Conservation (phyloP, 2,329 filamentous ascomycete species). For the Sarocladium brachiariae region DNA sequence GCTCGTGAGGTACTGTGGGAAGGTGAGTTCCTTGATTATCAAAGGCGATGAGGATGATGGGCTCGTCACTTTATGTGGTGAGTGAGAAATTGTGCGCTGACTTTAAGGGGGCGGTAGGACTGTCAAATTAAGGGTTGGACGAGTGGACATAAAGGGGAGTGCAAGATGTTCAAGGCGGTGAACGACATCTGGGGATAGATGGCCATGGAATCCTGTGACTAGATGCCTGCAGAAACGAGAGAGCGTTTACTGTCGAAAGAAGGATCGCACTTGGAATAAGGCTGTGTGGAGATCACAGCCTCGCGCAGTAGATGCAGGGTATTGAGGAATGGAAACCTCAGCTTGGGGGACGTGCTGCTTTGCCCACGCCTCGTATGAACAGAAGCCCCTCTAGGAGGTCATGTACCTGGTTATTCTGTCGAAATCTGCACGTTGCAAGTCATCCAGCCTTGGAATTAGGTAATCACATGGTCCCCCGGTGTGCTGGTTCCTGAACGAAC, state of each 20-base stretch:
- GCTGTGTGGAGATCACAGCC: no score
- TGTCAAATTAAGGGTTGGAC: constrained; percentile 16
- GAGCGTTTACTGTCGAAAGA: no score
- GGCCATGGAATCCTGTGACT: no score
- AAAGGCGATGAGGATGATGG: background rate
- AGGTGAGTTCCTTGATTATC: constrained; percentile 23
- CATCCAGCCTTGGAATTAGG: constrained; percentile 1
- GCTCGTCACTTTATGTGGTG: no score
- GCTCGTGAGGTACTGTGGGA: constrained; percentile 37
- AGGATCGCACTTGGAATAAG: no score
- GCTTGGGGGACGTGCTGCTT: no score
- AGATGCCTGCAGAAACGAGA: no score
- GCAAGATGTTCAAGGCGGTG: constrained; percentile 14
- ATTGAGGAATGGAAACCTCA: no score
- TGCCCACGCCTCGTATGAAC: no score
- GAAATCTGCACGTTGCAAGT: background rate
- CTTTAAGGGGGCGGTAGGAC: background rate
- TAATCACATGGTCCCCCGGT: background rate
- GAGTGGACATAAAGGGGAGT: constrained; percentile 14
- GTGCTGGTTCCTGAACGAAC: background rate
- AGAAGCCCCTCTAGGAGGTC: no score
- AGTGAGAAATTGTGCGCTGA: background rate
- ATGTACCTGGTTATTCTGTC: no score
- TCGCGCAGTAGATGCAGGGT: no score
- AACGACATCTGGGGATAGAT: constrained; percentile 8